Evolutionary conservation across 2,329 filamentous ascomycete genomes (phyloP).

Genomic region (Aspergillus glaucus): DNA sequence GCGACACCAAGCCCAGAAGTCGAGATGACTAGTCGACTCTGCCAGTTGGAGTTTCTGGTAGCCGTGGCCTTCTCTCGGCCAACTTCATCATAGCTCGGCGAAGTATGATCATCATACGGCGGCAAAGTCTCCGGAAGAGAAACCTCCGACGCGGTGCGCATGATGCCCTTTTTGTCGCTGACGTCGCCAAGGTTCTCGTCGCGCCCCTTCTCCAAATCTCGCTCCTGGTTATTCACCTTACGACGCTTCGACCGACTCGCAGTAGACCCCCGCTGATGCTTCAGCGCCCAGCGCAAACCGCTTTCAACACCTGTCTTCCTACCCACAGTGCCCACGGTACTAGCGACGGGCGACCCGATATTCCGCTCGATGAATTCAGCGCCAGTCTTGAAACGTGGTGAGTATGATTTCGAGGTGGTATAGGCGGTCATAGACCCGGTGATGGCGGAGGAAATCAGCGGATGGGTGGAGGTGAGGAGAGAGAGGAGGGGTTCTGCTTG

Average conservation of each 20-base stretch:
- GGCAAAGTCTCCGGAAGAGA: conserved; percentile 71
- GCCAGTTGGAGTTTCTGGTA: conserved; percentile 52
- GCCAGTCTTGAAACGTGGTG: conserved; percentile 78
- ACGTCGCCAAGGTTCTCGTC: not conserved
- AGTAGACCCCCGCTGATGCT: conserved; percentile 30
- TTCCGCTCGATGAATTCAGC: conserved; percentile 88
- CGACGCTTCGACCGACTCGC: conserved; percentile 37
- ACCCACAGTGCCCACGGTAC: conserved; percentile 76
- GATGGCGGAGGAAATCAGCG: conserved; percentile 76
- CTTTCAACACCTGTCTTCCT: conserved; percentile 82
- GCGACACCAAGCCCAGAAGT: conserved; percentile 87
- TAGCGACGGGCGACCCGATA: conserved; percentile 72
- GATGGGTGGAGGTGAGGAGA: conserved; percentile 81
- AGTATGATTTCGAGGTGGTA: conserved; percentile 81
- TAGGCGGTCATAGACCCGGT: conserved; percentile 81
- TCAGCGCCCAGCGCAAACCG: conserved; percentile 75
- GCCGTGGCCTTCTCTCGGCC: conserved; percentile 26
- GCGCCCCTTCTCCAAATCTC: conserved; percentile 43
- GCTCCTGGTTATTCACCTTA: conserved; percentile 34
- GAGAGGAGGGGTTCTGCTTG: conserved; percentile 75
- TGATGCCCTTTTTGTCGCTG: conserved; percentile 12
- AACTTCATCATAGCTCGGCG: conserved; percentile 66
- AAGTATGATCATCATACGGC: conserved; percentile 73
- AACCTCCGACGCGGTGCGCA: conserved; percentile 55
- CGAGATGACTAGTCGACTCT: conserved; percentile 76